Conservation (phyloP, 2,329 filamentous ascomycete species). For the Anthostomella pinea region DNA sequence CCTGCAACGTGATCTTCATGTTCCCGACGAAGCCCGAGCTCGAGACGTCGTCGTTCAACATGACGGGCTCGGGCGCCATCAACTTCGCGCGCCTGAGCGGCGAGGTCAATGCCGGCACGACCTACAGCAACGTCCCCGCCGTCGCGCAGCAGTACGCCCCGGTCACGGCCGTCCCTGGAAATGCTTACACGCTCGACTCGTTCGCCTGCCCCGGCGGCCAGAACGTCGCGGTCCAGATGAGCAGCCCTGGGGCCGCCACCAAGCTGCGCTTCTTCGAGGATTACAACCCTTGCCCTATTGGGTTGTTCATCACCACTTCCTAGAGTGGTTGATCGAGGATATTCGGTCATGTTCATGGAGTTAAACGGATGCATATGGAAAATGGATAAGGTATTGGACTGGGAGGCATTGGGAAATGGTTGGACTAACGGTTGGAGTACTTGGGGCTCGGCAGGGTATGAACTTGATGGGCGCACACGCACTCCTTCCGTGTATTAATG, state of each 20-base stretch:
- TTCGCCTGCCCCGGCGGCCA: slow-evolving; percentile 54
- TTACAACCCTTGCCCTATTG: slow-evolving; percentile 49
- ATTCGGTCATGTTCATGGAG: no score
- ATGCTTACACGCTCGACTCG: slow-evolving; percentile 50
- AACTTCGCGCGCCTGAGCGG: slow-evolving; percentile 49
- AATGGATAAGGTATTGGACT: no score
- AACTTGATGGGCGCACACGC: no score
- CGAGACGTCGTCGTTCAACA: slow-evolving; percentile 56
- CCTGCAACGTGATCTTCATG: slow-evolving; percentile 63
- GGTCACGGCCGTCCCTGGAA: slow-evolving; percentile 48
- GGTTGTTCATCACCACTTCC: slow-evolving; percentile 37
- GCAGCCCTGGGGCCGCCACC: slow-evolving; percentile 42
- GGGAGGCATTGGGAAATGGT: no score
- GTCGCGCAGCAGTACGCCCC: slow-evolving; percentile 42
- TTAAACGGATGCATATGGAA: no score
- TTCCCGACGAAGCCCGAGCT: slow-evolving; percentile 56
- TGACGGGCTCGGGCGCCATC: slow-evolving; percentile 46
- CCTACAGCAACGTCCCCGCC: slow-evolving; percentile 50
- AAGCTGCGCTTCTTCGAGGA: slow-evolving; percentile 62
- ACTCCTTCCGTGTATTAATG: no score
- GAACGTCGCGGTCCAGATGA: slow-evolving; percentile 50
- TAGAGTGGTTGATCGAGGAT: no score
- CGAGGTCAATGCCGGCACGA: slow-evolving; percentile 46
- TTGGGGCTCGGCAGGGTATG: no score
- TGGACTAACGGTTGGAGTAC: no score